These are phyloP conservation scores for Globisporangium abappressorium DNA, from an alignment of 352 stramenopile genomes.

Conservation along the genomic window DNA sequence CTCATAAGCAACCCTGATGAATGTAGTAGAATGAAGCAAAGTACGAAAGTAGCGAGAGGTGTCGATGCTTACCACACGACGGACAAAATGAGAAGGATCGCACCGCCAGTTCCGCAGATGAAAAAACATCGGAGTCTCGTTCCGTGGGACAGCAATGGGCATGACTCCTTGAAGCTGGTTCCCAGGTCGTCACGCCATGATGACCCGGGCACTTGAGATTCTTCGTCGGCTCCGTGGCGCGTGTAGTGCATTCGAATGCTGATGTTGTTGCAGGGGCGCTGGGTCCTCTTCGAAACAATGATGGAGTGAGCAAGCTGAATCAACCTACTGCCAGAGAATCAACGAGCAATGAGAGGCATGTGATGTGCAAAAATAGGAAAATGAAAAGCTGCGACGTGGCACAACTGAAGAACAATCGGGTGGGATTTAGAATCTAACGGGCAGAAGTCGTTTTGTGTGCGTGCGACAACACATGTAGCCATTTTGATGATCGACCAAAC, in stretches of 20 bases:
- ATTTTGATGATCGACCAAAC: background rate
- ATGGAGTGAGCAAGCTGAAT: slow-evolving; percentile 1
- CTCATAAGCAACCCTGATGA: background rate
- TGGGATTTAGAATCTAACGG: slow-evolving; percentile 4
- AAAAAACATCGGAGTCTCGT: slow-evolving; percentile 4
- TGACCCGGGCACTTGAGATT: background rate
- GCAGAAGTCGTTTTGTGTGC: background rate
- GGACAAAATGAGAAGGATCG: slow-evolving; percentile 10
- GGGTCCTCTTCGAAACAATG: background rate
- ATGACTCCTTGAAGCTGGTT: slow-evolving; percentile 16
- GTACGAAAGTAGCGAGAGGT: background rate
- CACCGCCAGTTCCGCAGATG: background rate
- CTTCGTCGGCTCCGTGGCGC: slow-evolving; percentile 10
- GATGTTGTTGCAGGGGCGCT: background rate
- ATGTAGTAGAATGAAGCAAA: background rate
- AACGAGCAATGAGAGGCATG: background rate
- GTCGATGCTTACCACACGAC: slow-evolving; percentile 10
- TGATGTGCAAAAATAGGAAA: background rate
- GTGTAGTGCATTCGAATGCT: slow-evolving; percentile 13
- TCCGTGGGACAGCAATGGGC: slow-evolving; percentile 4
- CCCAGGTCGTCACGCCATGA: slow-evolving; percentile 14
- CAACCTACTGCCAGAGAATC: background rate
- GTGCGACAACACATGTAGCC: background rate
- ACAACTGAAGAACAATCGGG: background rate
- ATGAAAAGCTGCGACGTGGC: slow-evolving; percentile 1